Base-by-base conservation (phyloP, 1,284 basidiomycete genomes). In the Irpex lacteus region DNA sequence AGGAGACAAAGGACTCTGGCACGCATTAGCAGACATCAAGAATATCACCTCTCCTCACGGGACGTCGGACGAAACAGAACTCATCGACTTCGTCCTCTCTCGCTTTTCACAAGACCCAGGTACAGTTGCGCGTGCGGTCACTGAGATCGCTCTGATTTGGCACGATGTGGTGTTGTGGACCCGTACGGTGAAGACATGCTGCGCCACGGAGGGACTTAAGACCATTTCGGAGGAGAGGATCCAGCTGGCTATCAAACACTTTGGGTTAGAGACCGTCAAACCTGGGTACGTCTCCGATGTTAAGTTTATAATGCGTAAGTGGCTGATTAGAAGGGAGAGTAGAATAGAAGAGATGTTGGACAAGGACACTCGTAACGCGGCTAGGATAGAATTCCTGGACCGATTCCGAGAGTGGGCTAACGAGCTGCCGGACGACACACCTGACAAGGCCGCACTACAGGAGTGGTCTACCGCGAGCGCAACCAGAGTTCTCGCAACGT, bases 21-120 rank as follows among this genome's bases (percentile, higher is more conserved):
- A 62, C 18, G 68, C 66, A 2, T 66, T 65, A 60, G 49, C 63
- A 26, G 60, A 55, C 15, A 59, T 72, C 9, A 8, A 37, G 2
- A 60, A 52, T 2, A 38, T 47, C 1, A 37, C 64, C 0, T 26
- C 19, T 18, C 26, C 6, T 32, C 18, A 60, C n/a, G n/a, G 11
- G 54, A 60, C 36, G 4, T 19, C 21, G 15, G 63, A 66, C 8
- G 64, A 68, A 13, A 49, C 13, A 11, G 64, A 62, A 21, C 57
- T 67, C 2, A 36, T 62, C 13, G 60, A 65, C 5, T 64, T 65
- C 53, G 52, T 69, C 6, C 57, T 68, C 15, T 44, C 50, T 6
- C 60, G 60, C 13, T 36, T 54, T 26, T 11, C 47, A 15, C 18
- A 6, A 44, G 55, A 53, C 8, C 26, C 60, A 4, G 38, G 5